Evolutionary conservation across 1,284 basidiomycete genomes (phyloP).

Genomic region (Cryptococcus neoformans): DNA sequence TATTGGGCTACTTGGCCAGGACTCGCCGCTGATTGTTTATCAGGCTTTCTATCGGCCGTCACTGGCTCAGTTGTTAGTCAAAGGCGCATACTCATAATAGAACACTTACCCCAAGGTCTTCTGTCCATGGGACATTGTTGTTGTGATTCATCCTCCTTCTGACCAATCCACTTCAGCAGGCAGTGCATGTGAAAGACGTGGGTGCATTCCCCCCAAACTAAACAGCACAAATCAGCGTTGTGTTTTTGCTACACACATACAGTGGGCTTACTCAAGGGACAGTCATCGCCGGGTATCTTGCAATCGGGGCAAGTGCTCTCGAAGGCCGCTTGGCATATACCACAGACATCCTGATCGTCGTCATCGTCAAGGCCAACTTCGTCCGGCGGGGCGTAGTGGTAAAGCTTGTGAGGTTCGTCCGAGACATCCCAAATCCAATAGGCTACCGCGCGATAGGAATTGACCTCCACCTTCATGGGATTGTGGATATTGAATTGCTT

Average conservation of each 20-base stretch:
- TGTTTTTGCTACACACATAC: not conserved
- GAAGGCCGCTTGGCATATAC: constrained; percentile 86
- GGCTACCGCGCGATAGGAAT: constrained; percentile 43
- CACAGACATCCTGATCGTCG: constrained; percentile 81
- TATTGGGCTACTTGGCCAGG: not conserved
- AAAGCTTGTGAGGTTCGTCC: constrained; percentile 40
- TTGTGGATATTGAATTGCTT: too few relatives aligned
- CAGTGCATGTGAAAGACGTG: constrained; percentile 97
- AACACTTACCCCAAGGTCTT: constrained; percentile 75
- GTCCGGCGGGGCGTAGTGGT: constrained; percentile 20
- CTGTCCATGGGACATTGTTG: constrained; percentile 94
- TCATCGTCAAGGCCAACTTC: constrained; percentile 54
- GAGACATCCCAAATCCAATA: constrained; percentile 49
- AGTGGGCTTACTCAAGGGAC: constrained; percentile 74
- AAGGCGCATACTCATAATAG: not conserved
- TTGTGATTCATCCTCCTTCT: constrained; percentile 71
- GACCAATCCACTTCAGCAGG: constrained; percentile 82
- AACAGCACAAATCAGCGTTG: not conserved
- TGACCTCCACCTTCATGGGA: constrained; percentile 46
- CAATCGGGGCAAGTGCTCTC: constrained; percentile 91
- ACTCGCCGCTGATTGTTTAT: not conserved
- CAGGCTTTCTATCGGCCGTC: not conserved
- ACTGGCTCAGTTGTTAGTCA: not conserved
- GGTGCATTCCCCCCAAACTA: constrained; percentile 90
- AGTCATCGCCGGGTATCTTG: constrained; percentile 94